phyloP scores from a whole-genome alignment of 2,329 filamentous ascomycete genomes.

The Pseudomassariella vexata region DNA sequence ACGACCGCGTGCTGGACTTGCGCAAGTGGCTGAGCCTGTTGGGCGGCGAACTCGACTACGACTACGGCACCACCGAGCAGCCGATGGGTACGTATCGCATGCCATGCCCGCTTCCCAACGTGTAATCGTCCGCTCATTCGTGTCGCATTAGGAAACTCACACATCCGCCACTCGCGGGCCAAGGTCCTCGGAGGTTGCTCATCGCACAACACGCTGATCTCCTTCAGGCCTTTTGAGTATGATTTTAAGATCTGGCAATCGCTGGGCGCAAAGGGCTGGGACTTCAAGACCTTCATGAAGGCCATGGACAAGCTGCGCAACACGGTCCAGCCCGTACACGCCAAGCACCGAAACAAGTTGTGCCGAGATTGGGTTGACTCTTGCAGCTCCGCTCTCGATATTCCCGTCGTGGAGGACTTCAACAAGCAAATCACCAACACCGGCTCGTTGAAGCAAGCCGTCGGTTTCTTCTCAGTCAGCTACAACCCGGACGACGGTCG shows the following conservation, averaged over 20 bases:
- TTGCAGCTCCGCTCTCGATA: slow-evolving; percentile 71
- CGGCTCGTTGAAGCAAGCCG: slow-evolving; percentile 67
- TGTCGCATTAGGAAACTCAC: slow-evolving; percentile 83
- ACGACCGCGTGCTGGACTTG: slow-evolving; percentile 79
- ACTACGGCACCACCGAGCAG: slow-evolving; percentile 85
- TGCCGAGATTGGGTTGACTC: slow-evolving; percentile 86
- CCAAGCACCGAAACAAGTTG: slow-evolving; percentile 80
- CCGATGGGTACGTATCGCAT: slow-evolving; percentile 55
- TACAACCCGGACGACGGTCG: slow-evolving; percentile 87
- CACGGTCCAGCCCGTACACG: slow-evolving; percentile 84
- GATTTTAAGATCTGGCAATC: slow-evolving; percentile 81
- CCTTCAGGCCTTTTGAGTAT: slow-evolving; percentile 85
- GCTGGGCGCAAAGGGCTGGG: slow-evolving; percentile 79
- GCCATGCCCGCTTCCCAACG: neutral
- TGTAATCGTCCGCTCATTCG: too few species aligned
- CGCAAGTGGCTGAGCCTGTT: slow-evolving; percentile 83
- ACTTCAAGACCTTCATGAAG: slow-evolving; percentile 77
- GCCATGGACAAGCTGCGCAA: slow-evolving; percentile 80
- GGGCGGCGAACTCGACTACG: slow-evolving; percentile 84
- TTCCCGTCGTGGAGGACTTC: slow-evolving; percentile 80
- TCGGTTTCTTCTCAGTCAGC: slow-evolving; percentile 85
- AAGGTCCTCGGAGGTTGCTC: slow-evolving; percentile 92
- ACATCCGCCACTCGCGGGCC: slow-evolving; percentile 86
- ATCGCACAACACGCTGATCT: slow-evolving; percentile 90
- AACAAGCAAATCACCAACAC: slow-evolving; percentile 74